Percentiles rank a stretch among this genome's conserved stretches.
Conservation (phyloP, 2,329 filamentous ascomycete species). For the Talaromyces marneffei region DNA sequence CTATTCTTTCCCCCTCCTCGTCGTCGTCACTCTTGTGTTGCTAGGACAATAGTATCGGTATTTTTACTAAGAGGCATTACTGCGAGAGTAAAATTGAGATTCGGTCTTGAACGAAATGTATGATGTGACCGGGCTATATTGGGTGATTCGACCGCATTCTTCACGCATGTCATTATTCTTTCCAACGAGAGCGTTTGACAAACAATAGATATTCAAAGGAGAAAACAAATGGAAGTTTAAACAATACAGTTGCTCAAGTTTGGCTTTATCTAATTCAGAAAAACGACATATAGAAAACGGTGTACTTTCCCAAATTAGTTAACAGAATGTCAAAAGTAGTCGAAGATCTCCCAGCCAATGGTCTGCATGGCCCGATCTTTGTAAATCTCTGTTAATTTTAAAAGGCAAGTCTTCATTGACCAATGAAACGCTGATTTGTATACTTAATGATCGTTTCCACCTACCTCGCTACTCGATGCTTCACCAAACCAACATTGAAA, state of each 20-base stretch:
- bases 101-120: background rate
- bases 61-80: background rate
- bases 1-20: background rate
- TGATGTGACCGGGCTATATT: background rate
- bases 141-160: background rate
- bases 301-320: slow-evolving; percentile 1
- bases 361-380: background rate
- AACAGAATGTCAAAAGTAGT: background rate
- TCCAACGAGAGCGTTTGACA: background rate
- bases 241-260: background rate
- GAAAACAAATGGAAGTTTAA: no score
- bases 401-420: background rate
- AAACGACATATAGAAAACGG: background rate
- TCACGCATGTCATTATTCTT: background rate
- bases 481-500: background rate
- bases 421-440: background rate
- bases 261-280: background rate
- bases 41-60: background rate
- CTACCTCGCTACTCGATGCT: background rate
- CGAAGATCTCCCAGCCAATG: background rate
- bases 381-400: background rate
- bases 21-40: background rate
- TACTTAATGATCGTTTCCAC: background rate
- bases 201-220: background rate
- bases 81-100: background rate